phyloP scores from a whole-genome alignment of 2,329 filamentous ascomycete genomes.

The Penicillium decumbens region DNA sequence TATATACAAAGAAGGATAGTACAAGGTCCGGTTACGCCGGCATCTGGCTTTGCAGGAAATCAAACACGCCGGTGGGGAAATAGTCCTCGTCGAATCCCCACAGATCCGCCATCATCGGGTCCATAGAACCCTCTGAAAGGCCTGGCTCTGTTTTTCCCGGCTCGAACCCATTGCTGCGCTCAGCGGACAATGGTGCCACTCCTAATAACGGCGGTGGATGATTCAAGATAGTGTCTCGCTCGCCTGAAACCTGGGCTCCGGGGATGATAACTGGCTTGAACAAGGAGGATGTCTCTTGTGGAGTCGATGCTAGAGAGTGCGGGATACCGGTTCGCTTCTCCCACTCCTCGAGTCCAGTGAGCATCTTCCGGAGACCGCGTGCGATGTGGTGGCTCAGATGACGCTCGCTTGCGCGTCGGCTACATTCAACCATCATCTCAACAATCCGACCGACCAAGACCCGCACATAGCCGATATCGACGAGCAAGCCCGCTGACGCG shows the following conservation, averaged over 20 bases:
- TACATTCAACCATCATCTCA: conserved; percentile 39
- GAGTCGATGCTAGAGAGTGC: conserved; percentile 18
- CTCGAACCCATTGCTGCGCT: conserved; percentile 33
- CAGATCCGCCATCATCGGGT: conserved; percentile 41
- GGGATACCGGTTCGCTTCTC: conserved; percentile 31
- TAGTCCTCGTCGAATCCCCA: conserved; percentile 43
- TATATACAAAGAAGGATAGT: conserved; percentile 15
- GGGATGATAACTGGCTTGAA: conserved; percentile 37
- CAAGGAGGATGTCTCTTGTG: conserved; percentile 29
- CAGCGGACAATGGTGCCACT: conserved; percentile 37
- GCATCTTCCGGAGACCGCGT: conserved; percentile 38
- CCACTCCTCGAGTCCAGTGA: conserved; percentile 39
- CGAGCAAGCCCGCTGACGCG: conserved; percentile 33
- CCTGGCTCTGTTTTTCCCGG: conserved; percentile 27
- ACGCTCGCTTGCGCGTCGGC: conserved; percentile 38
- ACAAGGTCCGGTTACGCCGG: conserved; percentile 27
- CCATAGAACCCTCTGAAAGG: conserved; percentile 36
- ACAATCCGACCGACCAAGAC: conserved; percentile 32
- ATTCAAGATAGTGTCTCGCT: conserved; percentile 35
- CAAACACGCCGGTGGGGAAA: conserved; percentile 41
- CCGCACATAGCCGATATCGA: conserved; percentile 37
- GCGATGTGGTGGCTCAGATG: conserved; percentile 41
- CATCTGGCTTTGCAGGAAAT: conserved; percentile 42
- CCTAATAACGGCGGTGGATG: conserved; percentile 36
- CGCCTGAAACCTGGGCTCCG: conserved; percentile 35